These are phyloP conservation scores for Metschnikowia reukaufii DNA, from an alignment of 805 yeast genomes.

Conservation along the genomic window DNA sequence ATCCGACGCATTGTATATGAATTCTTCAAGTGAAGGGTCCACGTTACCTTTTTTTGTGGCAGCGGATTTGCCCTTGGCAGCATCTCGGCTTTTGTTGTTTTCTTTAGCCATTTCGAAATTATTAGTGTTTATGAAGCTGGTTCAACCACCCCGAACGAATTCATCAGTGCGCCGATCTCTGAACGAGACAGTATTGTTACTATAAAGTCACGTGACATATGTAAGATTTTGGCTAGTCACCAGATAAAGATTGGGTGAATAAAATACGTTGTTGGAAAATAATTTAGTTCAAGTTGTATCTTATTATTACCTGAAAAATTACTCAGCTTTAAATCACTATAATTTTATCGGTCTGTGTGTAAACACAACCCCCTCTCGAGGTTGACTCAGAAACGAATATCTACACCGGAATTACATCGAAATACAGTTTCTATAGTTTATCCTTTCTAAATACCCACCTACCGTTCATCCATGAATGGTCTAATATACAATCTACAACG, in stretches of 20 bases:
- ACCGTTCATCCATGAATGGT: conserved; percentile 1
- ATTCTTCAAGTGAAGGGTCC: conserved; percentile 16
- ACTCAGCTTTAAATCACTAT: not conserved
- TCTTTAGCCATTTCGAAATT: not conserved
- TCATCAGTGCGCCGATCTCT: not conserved
- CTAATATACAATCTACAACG: conserved; percentile 31
- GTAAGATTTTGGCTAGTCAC: too few species aligned
- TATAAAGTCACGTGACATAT: not conserved
- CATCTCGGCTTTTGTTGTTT: not conserved
- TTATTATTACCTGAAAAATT: too few species aligned
- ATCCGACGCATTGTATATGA: conserved; percentile 31
- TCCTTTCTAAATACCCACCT: not conserved
- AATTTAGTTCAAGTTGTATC: too few species aligned
- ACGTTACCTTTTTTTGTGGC: not conserved
- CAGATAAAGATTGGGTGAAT: too few species aligned
- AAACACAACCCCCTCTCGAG: too few species aligned
- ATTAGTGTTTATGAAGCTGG: not conserved
- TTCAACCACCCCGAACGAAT: not conserved
- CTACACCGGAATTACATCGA: too few species aligned
- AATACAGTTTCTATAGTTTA: conserved; percentile 1
- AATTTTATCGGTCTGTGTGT: too few species aligned
- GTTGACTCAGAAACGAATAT: too few species aligned
- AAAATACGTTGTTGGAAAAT: too few species aligned
- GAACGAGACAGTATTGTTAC: too few species aligned
- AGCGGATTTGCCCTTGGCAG: not conserved